Conservation (phyloP, 108 stramenopile species). For the Ochromonas danica region DNA sequence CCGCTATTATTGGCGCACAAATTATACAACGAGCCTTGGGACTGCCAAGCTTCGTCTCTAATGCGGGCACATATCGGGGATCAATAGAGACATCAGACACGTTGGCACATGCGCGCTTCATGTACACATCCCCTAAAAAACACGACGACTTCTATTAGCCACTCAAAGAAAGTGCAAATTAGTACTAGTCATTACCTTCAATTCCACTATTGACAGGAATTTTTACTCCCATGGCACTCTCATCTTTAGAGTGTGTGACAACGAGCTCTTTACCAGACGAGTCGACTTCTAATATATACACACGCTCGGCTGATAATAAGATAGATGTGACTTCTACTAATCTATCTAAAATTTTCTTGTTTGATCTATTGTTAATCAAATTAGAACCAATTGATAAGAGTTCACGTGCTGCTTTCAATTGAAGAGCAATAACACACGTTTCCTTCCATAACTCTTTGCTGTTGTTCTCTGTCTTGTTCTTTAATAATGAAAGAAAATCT, state of each 20-base stretch:
- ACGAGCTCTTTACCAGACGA: neutral
- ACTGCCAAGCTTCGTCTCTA: neutral
- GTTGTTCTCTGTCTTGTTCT: slow-evolving; percentile 25
- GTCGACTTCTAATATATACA: slow-evolving; percentile 26
- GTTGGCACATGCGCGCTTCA: neutral
- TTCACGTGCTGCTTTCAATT: slow-evolving; percentile 28
- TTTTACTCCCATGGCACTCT: neutral
- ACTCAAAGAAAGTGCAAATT: neutral
- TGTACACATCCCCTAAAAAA: slow-evolving; percentile 30
- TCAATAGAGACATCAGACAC: slow-evolving; percentile 2
- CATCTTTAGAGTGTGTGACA: slow-evolving; percentile 26
- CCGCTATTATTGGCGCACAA: slow-evolving; percentile 6
- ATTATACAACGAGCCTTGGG: slow-evolving; percentile 1
- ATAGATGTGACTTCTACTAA: slow-evolving; percentile 8
- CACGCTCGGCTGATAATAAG: slow-evolving; percentile 18
- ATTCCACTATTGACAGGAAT: slow-evolving; percentile 11
- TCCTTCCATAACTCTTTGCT: slow-evolving; percentile 24
- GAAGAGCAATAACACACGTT: neutral
- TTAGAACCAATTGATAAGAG: slow-evolving; percentile 24
- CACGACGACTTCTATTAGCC: neutral
- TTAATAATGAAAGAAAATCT: slow-evolving; percentile 21
- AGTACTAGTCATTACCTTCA: neutral
- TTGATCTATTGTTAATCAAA: slow-evolving; percentile 6
- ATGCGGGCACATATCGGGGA: slow-evolving; percentile 7
- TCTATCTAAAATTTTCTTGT: slow-evolving; percentile 10